Base-by-base conservation (phyloP, 305 asterid genomes). In the Fraxinus dipetala region DNA sequence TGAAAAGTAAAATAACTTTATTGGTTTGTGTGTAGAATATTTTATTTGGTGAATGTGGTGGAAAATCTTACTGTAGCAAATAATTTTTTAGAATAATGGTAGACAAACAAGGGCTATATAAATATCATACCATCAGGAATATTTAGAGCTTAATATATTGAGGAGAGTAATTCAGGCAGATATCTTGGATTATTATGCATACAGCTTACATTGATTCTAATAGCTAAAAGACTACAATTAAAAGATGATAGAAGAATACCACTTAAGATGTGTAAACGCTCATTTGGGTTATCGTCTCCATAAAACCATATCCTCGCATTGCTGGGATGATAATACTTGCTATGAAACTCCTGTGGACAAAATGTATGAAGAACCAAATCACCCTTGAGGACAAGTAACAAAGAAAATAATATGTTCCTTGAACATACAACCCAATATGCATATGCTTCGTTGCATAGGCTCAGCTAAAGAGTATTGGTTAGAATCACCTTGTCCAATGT, bases 281-380 rank as follows among this genome's bases (percentile, higher is more conserved):
- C 97, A 88, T 85, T 92, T 70, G 98, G 91, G 82, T 96, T 97
- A 79, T 96, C 99, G 32, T 96, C 98, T 75, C 99, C 99, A 82
- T 96, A 94, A 88, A 96, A 94, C 99, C 99, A 96, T 82, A 96
- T 94, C 90, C 95, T 91, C 73, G 99, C 90, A 91, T 94, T 96
- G 91, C 98, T 96, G 70, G 99, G 98, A 80, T 96, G 98, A 88
- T 96, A 96, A 85, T 91, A 94, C 85, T 94, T 96, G 14, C 88
- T 88, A 77, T 96, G 98, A 87, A 96, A 96, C 74, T 93, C 98
- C 99, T 96, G 93, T 78, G 84, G 28, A 90, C 80, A 48, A 74
- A 74, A 73, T 16, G 76, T 75, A 63, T 10, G 30, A 81, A 24
- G 43, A 79, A 70, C 54, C 69, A 65, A 54, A 35, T 77, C 59